Base-by-base conservation (phyloP, 495 filamentous ascomycete genomes). In the Aspergillus ellipticus region DNA sequence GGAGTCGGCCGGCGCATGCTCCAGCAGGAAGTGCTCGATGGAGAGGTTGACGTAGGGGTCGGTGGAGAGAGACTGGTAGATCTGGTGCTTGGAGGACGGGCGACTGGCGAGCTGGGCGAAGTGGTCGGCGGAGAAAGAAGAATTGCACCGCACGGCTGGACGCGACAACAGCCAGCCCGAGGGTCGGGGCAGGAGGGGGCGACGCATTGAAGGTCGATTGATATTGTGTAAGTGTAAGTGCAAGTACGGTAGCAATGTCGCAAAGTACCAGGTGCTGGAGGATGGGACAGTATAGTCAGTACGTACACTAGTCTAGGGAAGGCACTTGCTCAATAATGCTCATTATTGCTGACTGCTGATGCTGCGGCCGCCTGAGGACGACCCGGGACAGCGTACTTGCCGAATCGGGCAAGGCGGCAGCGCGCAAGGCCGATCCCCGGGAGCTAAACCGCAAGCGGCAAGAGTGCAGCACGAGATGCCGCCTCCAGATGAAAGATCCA, bases 21-120 rank as follows among this genome's bases (percentile, higher is more conserved):
- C 81, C 0, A 97, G 83, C 5, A 98, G 85, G 70, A 88, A 86
- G 68, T 97, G 89, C 74, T 98, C 94, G 65, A 96, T 88, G n/a
- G 90, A 89, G 49, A 98, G 89, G 73, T 98, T 98, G 54, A 95
- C 70, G 71, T 87, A 90, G n/a, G 95, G 92, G 65, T 92, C 82
- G 19, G 71, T 71, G 53, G 78, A 86, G 54, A 77, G 75, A 24
- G 92, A 96, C 56, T 89, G 79, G 76, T 96, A 96, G 61, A 92
- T 83, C 59, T 88, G 85, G 51, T 84, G 72, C 31, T 70, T 87
- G 71, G 68, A 78, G 29, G 68, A 62, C 39, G 61, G 65, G 28
- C 74, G 72, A 42, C 68, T 60, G 53, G 73, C 73, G 28, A 74
- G 64, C 53, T 78, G 72, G 15, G 76, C 65, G 58, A 82, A 79